Base-by-base conservation (phyloP, 2,329 filamentous ascomycete genomes). In the Aspergillus neoniger region DNA sequence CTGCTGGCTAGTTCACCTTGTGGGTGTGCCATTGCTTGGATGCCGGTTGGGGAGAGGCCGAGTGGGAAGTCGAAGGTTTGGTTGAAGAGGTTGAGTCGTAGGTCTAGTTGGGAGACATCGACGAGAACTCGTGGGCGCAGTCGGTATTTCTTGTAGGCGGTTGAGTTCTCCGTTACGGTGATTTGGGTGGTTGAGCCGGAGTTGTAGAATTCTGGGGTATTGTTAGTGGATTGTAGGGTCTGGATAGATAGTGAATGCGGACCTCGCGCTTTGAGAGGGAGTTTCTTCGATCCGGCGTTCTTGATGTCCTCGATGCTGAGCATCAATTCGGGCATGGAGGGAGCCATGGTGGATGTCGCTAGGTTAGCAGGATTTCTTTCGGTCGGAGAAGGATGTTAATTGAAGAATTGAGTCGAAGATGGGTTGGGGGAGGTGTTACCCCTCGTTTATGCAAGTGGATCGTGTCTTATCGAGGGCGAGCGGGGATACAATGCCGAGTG, bases 1-100 rank as follows among this genome's bases (percentile, higher is more conserved):
- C 79, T 80, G 0, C 82, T 84, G 0, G 78, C 83, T 3, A 81
- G 57, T 67, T 85, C 83, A 5, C 82, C 83, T 17, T 84, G 81
- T 0, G 76, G 72, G 60, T 85, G 83, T 1, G 83, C 83, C 52
- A 85, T 75, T 19, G 72, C 73, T 63, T 85, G 83, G 71, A 84
- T 79, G 1, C 81, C 84, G 0, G 82, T 78, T 0, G 83, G 84
- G 1, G 80, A 78, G n/a, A 86, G 78, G 15, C 82, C 81, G 1
- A 87, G 71, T 0, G 85, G 84, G 12, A 85, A 77, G 1, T 73
- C 65, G 58, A 82, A 76, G 56, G 65, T 57, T 62, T 60, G 60
- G 6, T 79, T 80, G 28, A 83, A 79, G 4, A 84, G 73, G 0
- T 69, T 74, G 1, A 77, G 79, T 0, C 72, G 74, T 1, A 77